Evolutionary conservation across 1,139 yeast species (phyloP).

Genomic region (Pichia terricola): DNA sequence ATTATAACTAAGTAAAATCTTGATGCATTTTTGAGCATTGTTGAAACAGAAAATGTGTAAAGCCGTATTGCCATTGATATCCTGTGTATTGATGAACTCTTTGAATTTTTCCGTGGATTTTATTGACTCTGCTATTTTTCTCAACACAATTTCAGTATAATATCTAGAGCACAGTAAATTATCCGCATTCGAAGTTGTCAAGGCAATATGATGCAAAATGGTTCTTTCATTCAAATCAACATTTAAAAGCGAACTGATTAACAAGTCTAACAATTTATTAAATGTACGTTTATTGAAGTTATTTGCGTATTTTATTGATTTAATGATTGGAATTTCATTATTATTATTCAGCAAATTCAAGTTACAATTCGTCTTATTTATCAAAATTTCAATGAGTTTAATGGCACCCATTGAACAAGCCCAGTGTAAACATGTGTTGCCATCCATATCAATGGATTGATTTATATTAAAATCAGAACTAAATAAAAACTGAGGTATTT

Average conservation of each 20-base stretch:
- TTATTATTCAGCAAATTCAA: conserved; percentile 35
- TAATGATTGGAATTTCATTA: conserved; percentile 53
- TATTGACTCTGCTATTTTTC: conserved; percentile 52
- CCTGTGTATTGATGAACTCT: conserved; percentile 72
- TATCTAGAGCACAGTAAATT: conserved; percentile 71
- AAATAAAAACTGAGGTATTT: conserved; percentile 8
- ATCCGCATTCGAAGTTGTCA: conserved; percentile 44
- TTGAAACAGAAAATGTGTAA: conserved; percentile 73
- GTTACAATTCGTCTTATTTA: conserved; percentile 27
- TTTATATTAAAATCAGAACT: conserved; percentile 35
- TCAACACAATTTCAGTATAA: conserved; percentile 68
- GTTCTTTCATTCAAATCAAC: conserved; percentile 62
- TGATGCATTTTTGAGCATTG: conserved; percentile 66
- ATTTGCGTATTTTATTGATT: conserved; percentile 44
- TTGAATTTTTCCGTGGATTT: conserved; percentile 44
- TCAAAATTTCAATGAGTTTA: conserved; percentile 38
- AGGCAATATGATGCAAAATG: conserved; percentile 75
- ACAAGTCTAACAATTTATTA: conserved; percentile 35
- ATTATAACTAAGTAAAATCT: conserved; percentile 61
- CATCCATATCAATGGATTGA: conserved; percentile 47
- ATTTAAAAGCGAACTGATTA: conserved; percentile 38
- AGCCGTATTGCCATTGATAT: conserved; percentile 80
- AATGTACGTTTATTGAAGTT: conserved; percentile 41
- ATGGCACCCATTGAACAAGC: conserved; percentile 55
- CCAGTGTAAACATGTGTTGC: conserved; percentile 53